These are phyloP conservation scores for Camelina neglecta DNA, from an alignment of 345 rosid species.

Conservation along the genomic window DNA sequence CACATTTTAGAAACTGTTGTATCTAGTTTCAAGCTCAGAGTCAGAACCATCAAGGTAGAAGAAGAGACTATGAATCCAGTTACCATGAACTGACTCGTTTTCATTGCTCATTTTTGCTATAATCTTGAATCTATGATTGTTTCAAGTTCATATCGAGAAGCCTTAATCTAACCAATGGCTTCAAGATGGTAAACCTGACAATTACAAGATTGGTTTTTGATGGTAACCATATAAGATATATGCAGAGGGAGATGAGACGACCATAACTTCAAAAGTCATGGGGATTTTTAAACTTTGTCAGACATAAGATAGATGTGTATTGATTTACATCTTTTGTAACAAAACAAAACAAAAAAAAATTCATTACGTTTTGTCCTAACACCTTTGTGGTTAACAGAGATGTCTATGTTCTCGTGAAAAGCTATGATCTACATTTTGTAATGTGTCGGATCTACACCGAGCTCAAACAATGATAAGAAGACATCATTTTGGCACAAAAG, in stretches of 20 bases:
- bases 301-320: not conserved
- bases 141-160: no score
- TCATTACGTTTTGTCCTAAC: conserved; percentile 13
- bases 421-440: no score
- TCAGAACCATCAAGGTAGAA: not conserved
- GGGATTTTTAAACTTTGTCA: not conserved
- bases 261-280: not conserved
- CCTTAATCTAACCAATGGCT: not conserved
- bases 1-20: not conserved
- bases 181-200: not conserved
- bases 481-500: not conserved
- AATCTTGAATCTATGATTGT: no score
- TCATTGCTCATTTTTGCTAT: no score
- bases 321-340: not conserved
- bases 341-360: not conserved
- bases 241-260: not conserved
- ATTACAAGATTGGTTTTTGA: not conserved
- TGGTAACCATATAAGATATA: not conserved
- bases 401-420: no score
- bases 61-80: not conserved
- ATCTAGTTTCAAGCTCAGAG: not conserved
- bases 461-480: conserved; percentile 25
- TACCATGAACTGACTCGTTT: not conserved
- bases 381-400: conserved; percentile 4
- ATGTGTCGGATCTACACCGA: no score